Percentiles rank a stretch among this genome's conserved stretches.
These are phyloP conservation scores for Arachis stenosperma DNA, from an alignment of 306 rosid genomes.

Conservation along the genomic window DNA sequence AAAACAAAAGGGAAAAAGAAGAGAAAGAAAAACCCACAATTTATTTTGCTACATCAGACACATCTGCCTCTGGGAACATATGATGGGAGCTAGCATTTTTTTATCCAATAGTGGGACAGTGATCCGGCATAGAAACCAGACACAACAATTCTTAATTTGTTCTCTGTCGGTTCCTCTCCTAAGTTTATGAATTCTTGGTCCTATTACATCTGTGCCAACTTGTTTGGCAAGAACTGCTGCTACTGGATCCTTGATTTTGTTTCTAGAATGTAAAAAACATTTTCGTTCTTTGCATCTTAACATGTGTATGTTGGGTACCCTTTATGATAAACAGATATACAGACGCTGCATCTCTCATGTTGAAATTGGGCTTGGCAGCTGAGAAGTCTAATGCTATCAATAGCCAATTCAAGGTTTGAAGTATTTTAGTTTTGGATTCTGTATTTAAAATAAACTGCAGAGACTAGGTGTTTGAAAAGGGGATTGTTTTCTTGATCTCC, in stretches of 20 bases:
- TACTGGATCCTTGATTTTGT: constrained; percentile 27
- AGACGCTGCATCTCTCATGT: constrained; percentile 78
- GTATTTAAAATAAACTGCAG: not conserved
- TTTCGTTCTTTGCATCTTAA: constrained; percentile 26
- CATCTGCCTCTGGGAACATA: not conserved
- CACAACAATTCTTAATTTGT: not conserved
- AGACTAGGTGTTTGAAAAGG: not conserved
- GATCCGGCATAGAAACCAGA: constrained; percentile 5
- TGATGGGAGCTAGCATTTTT: constrained; percentile 9
- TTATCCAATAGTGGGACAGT: constrained; percentile 17
- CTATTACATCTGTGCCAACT: constrained; percentile 22
- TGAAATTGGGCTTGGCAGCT: constrained; percentile 88
- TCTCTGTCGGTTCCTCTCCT: not conserved
- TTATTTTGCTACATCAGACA: not conserved
- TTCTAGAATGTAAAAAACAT: constrained; percentile 5
- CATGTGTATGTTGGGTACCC: constrained; percentile 13
- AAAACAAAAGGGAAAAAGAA: constrained; percentile 1
- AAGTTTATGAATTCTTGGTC: constrained; percentile 24
- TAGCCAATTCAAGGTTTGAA: constrained; percentile 86
- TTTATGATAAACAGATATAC: constrained; percentile 62
- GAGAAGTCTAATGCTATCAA: constrained; percentile 88
- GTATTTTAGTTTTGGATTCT: not conserved
- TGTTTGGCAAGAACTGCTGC: not conserved
- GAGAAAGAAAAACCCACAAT: not conserved
- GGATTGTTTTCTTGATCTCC: constrained; percentile 2